Conservation (phyloP, 768 basidiomycete genomes). For the Inosperma sp. region DNA sequence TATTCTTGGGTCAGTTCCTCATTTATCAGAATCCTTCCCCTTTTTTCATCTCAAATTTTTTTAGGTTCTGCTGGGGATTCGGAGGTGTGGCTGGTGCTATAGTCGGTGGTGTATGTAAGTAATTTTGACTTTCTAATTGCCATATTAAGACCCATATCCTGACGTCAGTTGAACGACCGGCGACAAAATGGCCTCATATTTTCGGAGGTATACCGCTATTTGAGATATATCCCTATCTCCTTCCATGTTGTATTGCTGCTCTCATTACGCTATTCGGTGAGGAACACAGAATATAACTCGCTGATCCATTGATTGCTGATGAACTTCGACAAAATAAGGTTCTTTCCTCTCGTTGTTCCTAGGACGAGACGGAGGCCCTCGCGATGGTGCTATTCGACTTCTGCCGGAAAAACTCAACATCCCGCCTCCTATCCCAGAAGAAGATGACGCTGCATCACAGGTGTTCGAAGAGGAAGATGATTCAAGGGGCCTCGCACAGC, state of each 20-base stretch:
- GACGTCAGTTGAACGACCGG: constrained; percentile 70
- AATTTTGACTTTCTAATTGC: constrained; percentile 10
- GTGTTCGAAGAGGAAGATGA: constrained; percentile 42
- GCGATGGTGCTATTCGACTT: constrained; percentile 80
- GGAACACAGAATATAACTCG: constrained; percentile 11
- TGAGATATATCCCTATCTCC: constrained; percentile 79
- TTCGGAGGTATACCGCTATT: constrained; percentile 69
- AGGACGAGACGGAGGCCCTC: constrained; percentile 84
- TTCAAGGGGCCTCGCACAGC: constrained; percentile 34
- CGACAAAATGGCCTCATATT: constrained; percentile 75
- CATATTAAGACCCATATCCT: constrained; percentile 12
- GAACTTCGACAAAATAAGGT: constrained; percentile 41
- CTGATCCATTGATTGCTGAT: neutral
- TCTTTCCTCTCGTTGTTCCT: constrained; percentile 86
- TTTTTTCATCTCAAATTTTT: neutral
- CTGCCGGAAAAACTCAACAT: constrained; percentile 63
- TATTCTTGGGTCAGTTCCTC: constrained; percentile 63
- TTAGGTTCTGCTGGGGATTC: constrained; percentile 93
- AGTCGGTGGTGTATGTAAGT: constrained; percentile 77
- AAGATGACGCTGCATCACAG: constrained; percentile 46
- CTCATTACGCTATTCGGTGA: constrained; percentile 67
- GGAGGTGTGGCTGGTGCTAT: constrained; percentile 91
- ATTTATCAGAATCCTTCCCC: constrained; percentile 3
- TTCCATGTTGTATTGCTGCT: constrained; percentile 80
- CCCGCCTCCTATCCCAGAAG: constrained; percentile 60